Evolutionary conservation across 2,329 filamentous ascomycete genomes (phyloP), one percentile per base, ranked within the genome.

Genomic region (Pyrenochaeta sp.): DNA sequence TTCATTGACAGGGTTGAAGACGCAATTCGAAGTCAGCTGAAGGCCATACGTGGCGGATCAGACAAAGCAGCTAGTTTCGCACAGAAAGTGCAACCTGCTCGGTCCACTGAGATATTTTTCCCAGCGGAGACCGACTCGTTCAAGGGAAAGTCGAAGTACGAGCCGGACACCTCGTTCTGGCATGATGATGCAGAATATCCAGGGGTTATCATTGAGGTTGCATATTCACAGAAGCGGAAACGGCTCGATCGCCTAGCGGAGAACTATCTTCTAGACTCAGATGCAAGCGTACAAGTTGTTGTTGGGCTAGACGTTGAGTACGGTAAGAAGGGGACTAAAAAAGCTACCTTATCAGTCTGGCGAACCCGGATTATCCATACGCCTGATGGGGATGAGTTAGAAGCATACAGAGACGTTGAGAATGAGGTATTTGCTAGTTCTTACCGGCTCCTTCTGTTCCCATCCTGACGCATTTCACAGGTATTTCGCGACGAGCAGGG

Each of bases 221-320:
- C 47, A 47, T 52, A 46, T 23, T 56, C 39, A 19, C 44, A 56
- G 43, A 53, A 53, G 43, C 55, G 47, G 21, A 45, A 35, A 20
- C 18, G 36, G 10, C 17, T 61, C 21, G 19, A n/a, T 27, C 36
- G 39, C 32, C 39, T 58, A 36, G 55, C 56, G 18, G 28, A 60
- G 29, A 29, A 55, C 20, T 61, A 60, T 38, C 35, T 61, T 31
- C 24, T 27, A 13, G 24, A 27, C 14, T 27, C 24, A 13, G 14
- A 27, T 13, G 24, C 38, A 4, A 50, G 27, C 35, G 32, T 55
- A 29, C 40, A 40, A 26, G 50, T 27, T 30, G 53, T 57, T 24
- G 41, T 57, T 11, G 27, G 50, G 19, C 41, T 57, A 21, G 38
- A 57, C 23, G 49, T 57, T 35, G 34, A 45, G 27, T 53, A 55